phyloP scores from a whole-genome alignment of 225 moss, liverwort and hornwort species.

The Marchantia paleacea region DNA sequence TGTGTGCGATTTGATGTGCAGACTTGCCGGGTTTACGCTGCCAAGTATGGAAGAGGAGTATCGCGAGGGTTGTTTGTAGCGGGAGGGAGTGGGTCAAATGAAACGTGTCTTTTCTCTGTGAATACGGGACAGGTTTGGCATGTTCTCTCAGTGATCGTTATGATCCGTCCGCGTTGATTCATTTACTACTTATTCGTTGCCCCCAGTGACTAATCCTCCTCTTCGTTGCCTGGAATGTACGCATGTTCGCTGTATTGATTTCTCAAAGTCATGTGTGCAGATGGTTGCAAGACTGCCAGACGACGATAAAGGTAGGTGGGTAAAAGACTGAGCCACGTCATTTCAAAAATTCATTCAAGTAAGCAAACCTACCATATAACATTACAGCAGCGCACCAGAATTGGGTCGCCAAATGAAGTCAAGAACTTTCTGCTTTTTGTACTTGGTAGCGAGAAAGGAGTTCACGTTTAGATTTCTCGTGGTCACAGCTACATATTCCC shows the following conservation, averaged over 20 bases:
- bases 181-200: neutral
- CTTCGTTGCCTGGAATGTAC: neutral
- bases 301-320: conserved; percentile 9
- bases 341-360: neutral
- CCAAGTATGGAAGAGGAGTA: conserved; percentile 50
- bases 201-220: too few species aligned
- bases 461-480: neutral
- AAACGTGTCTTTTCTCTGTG: conserved; percentile 47
- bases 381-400: neutral
- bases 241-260: neutral
- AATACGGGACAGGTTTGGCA: conserved; percentile 38
- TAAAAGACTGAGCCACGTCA: neutral
- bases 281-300: conserved; percentile 18
- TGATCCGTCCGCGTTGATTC: neutral
- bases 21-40: conserved; percentile 68
- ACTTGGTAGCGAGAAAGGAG: neutral
- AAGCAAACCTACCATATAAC: neutral
- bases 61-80: conserved; percentile 49
- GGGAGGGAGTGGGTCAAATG: conserved; percentile 78
- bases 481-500: conserved; percentile 31
- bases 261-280: neutral
- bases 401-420: neutral
- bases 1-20: conserved; percentile 7
- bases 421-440: neutral
- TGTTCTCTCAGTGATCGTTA: neutral